Percentiles rank a stretch among this genome's conserved stretches.
Evolutionary conservation across 352 stramenopile species (phyloP).

Genomic region (Pythium phragmiticola): DNA sequence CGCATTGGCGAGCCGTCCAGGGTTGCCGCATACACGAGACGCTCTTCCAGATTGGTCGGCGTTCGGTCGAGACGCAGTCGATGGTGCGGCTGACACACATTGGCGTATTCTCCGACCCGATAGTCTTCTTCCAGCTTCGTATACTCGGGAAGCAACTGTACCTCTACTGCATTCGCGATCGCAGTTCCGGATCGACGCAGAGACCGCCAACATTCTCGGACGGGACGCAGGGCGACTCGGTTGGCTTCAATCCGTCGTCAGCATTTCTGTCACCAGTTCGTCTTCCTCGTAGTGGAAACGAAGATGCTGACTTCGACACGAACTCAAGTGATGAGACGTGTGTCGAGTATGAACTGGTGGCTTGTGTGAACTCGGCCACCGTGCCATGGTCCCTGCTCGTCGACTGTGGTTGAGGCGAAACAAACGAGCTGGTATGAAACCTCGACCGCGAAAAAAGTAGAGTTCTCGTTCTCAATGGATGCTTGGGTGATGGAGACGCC

Average conservation of each 20-base stretch:
- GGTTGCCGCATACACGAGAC: constrained; percentile 14
- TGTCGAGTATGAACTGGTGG: neutral
- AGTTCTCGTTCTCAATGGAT: neutral
- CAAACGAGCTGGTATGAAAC: neutral
- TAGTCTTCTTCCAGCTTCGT: constrained; percentile 22
- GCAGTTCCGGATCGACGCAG: neutral
- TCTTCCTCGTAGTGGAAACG: neutral
- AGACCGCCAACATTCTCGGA: neutral
- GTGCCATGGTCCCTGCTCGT: constrained; percentile 15
- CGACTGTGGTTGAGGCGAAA: constrained; percentile 10
- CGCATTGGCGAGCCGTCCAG: constrained; percentile 14
- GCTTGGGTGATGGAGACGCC: neutral
- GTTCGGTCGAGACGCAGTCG: constrained; percentile 1
- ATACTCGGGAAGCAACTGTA: constrained; percentile 21
- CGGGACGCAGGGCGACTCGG: neutral
- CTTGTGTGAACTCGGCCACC: constrained; percentile 2
- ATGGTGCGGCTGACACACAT: constrained; percentile 24
- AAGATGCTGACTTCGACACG: neutral
- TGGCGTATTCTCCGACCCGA: constrained; percentile 18
- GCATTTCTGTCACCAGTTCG: neutral
- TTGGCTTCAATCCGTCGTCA: neutral
- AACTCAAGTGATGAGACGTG: neutral
- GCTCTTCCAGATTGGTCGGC: constrained; percentile 2
- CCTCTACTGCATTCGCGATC: constrained; percentile 21
- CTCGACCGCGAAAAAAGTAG: neutral